Percentiles rank a stretch among this genome's conserved stretches.
phyloP scores from a whole-genome alignment of 2,329 filamentous ascomycete genomes.

The Scytalidium lignicola region DNA sequence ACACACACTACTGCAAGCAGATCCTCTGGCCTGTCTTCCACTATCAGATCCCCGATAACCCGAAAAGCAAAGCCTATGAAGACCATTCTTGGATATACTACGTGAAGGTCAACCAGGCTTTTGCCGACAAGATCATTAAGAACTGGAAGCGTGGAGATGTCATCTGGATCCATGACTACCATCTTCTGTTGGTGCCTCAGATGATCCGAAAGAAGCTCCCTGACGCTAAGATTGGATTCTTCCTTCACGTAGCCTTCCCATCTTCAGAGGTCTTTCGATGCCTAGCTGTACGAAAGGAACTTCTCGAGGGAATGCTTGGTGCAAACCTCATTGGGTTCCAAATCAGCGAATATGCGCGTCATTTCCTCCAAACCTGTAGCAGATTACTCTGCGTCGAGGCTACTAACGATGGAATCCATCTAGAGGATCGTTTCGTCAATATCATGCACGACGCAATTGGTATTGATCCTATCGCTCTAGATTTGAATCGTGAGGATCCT shows the following conservation, averaged over 20 bases:
- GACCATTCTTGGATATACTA: constrained; percentile 97
- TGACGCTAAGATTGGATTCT: constrained; percentile 93
- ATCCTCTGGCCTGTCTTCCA: constrained; percentile 98
- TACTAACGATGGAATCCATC: constrained; percentile 77
- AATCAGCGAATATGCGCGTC: constrained; percentile 85
- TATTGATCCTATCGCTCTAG: constrained; percentile 76
- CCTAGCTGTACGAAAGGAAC: constrained; percentile 76
- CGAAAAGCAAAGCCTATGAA: constrained; percentile 96
- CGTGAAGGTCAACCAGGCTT: constrained; percentile 84
- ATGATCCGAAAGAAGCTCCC: constrained; percentile 89
- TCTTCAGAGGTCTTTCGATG: constrained; percentile 96
- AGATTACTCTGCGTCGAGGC: constrained; percentile 87
- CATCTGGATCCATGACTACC: constrained; percentile 96
- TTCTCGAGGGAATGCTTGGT: constrained; percentile 88
- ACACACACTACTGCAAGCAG: constrained; percentile 94
- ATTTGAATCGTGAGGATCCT: constrained; percentile 62
- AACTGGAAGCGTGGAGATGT: constrained; percentile 92
- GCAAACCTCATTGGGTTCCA: constrained; percentile 93
- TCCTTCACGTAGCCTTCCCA: constrained; percentile 90
- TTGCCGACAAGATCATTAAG: constrained; percentile 83
- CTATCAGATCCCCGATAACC: constrained; percentile 96
- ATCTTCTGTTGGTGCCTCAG: constrained; percentile 78
- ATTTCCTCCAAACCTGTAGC: constrained; percentile 94
- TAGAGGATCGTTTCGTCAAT: constrained; percentile 91
- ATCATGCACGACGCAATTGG: constrained; percentile 83